Evolutionary conservation across 805 yeast species (phyloP).

Genomic region (Sungouiella thailandica): DNA sequence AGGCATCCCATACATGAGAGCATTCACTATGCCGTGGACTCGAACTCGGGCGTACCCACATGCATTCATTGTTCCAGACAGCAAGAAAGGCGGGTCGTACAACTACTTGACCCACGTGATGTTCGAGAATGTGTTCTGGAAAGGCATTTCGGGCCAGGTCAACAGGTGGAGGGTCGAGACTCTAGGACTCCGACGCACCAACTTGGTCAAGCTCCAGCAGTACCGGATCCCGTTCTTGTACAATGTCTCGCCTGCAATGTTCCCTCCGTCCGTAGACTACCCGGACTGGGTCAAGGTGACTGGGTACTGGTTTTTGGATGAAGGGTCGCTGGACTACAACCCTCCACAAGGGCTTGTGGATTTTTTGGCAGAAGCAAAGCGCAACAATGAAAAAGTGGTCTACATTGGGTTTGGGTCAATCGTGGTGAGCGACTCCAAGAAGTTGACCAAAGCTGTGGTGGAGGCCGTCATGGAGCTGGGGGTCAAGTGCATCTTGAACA

Average conservation of each 20-base stretch:
- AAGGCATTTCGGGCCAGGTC: slow-evolving; percentile 81
- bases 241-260: slow-evolving; percentile 80
- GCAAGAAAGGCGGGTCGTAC: slow-evolving; percentile 87
- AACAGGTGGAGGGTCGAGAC: slow-evolving; percentile 80
- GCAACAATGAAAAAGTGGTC: slow-evolving; percentile 63
- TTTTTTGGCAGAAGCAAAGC: slow-evolving; percentile 60
- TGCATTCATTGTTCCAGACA: slow-evolving; percentile 93
- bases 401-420: slow-evolving; percentile 96
- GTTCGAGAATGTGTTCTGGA: slow-evolving; percentile 92
- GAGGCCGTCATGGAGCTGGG: slow-evolving; percentile 77
- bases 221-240: slow-evolving; percentile 82
- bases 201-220: slow-evolving; percentile 66
- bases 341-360: slow-evolving; percentile 56
- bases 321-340: slow-evolving; percentile 43
- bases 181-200: slow-evolving; percentile 63
- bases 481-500: slow-evolving; percentile 81
- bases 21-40: slow-evolving; percentile 99
- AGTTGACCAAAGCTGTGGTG: slow-evolving; percentile 69
- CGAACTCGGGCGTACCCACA: slow-evolving; percentile 94
- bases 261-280: slow-evolving; percentile 91
- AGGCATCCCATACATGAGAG: slow-evolving; percentile 85
- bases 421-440: slow-evolving; percentile 78
- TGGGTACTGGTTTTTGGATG: slow-evolving; percentile 92
- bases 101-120: slow-evolving; percentile 89
- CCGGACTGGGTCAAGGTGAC: slow-evolving; percentile 95